Base-by-base conservation (phyloP, 768 basidiomycete species). In the Collybia sp. region DNA sequence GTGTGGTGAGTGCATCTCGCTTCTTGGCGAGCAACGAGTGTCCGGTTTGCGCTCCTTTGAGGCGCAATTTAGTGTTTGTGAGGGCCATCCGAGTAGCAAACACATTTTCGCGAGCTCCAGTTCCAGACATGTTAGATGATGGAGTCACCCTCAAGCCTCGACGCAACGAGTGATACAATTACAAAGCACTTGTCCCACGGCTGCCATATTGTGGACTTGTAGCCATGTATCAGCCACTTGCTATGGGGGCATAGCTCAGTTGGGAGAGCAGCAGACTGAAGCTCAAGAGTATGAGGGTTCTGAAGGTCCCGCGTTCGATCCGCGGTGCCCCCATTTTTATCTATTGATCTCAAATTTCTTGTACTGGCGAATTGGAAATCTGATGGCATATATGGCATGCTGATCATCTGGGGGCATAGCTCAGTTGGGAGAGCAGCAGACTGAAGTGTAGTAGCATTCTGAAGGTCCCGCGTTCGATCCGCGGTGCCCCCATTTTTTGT, bases 21-120 rank as follows among this genome's bases (percentile, higher is more conserved):
- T 99, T 99, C 82, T 97, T 97, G 19, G 95, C 93, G 18, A 98
- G 77, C 16, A 97, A 72, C 0, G 92, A 93, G 65, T 97, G 95
- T 20, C 95, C 94, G 1, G 91, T 95, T 66, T 93, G 90, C 5
- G 93, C 93, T 15, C 92, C 82, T 64, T 95, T 95, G 47, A 95
- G 75, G 41, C 91, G 81, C 30, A 85, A 69, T 60, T 93, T 93
- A 47, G 91, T 97, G 66, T 93, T 89, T 46, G 92, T 93, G 37
- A 98, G 76, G 30, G 93, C 92, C 94, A 97, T 97, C 37, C 95
- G 87, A 15, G 95, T 98, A 16, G 95, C 93, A 63, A 97, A 97
- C 57, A 96, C 77, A 67, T 88, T 90, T 72, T 97, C 94, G 60
- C 94, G 79, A 51, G 90, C 69, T 30, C 90, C 93, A 57, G 88